phyloP scores from a whole-genome alignment of 2,329 filamentous ascomycete genomes.

The Chalaropsis thielavioides region DNA sequence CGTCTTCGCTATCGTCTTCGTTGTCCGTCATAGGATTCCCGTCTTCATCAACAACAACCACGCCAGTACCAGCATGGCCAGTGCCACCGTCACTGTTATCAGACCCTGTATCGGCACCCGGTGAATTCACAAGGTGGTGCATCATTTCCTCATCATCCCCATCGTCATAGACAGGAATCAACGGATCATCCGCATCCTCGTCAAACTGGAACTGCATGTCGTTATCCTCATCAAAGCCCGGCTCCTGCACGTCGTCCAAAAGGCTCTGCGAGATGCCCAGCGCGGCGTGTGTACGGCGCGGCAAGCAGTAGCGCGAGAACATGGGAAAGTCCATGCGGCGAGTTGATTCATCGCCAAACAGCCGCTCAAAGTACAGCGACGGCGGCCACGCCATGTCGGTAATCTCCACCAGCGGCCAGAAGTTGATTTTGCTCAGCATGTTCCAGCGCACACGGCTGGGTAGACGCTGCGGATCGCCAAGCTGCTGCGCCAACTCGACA shows the following conservation, averaged over 20 bases:
- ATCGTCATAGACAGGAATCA: background rate
- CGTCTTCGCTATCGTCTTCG: background rate
- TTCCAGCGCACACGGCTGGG: background rate
- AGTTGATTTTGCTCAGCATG: background rate
- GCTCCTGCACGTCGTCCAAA: background rate
- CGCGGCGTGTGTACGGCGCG: background rate
- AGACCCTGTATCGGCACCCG: background rate
- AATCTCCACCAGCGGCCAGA: slow-evolving; percentile 11
- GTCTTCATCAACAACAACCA: background rate
- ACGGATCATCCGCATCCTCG: background rate
- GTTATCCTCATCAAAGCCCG: too few species aligned
- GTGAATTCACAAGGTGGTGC: background rate
- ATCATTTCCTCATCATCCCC: background rate
- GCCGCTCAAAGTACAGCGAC: slow-evolving; percentile 5
- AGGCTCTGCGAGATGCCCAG: background rate
- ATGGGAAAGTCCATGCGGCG: background rate
- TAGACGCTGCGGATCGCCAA: background rate
- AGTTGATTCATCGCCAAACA: background rate
- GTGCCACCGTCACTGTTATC: background rate
- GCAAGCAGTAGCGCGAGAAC: background rate
- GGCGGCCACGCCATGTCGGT: background rate
- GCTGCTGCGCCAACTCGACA: background rate
- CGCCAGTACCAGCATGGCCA: background rate
- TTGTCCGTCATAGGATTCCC: background rate
- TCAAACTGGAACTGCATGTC: background rate